phyloP scores from a whole-genome alignment of 2,329 filamentous ascomycete genomes.

The Cladosporium halotolerans region DNA sequence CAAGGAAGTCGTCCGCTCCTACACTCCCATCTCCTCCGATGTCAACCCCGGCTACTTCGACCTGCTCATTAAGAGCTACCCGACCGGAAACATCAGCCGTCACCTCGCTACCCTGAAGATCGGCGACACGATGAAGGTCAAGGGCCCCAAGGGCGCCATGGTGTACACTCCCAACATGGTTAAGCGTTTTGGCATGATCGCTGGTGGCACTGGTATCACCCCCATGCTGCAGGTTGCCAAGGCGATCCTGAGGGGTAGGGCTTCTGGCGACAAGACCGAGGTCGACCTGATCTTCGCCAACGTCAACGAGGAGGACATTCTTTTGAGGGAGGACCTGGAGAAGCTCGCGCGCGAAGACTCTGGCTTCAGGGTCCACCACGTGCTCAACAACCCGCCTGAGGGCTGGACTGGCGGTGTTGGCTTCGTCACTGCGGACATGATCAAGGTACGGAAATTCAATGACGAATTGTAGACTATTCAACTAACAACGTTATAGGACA shows the following conservation, averaged over 20 bases:
- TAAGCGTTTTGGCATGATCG: conserved; percentile 94
- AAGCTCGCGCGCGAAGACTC: conserved; percentile 68
- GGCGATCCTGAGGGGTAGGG: conserved; percentile 56
- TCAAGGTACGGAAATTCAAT: conserved; percentile 51
- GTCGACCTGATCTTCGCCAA: conserved; percentile 97
- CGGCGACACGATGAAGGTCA: conserved; percentile 82
- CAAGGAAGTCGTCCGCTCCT: conserved; percentile 84
- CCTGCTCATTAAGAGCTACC: conserved; percentile 96
- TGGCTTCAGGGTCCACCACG: conserved; percentile 84
- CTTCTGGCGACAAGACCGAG: conserved; percentile 65
- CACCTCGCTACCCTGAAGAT: conserved; percentile 77
- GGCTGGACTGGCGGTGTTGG: conserved; percentile 88
- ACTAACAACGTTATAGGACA: conserved; percentile 48
- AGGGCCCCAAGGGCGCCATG: conserved; percentile 94
- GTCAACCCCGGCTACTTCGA: conserved; percentile 88
- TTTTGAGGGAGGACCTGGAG: conserved; percentile 89
- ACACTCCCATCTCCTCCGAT: conserved; percentile 87
- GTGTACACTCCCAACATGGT: conserved; percentile 97
- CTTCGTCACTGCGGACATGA: conserved; percentile 93
- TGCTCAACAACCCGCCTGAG: conserved; percentile 90
- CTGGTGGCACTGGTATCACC: conserved; percentile 94
- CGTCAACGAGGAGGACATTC: conserved; percentile 84
- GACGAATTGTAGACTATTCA: too few relatives aligned
- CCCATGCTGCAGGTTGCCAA: conserved; percentile 96
- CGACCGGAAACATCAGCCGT: conserved; percentile 94